Conservation (phyloP, 192 early-diverging fungal genomes). For the Dissophora globulifera region DNA sequence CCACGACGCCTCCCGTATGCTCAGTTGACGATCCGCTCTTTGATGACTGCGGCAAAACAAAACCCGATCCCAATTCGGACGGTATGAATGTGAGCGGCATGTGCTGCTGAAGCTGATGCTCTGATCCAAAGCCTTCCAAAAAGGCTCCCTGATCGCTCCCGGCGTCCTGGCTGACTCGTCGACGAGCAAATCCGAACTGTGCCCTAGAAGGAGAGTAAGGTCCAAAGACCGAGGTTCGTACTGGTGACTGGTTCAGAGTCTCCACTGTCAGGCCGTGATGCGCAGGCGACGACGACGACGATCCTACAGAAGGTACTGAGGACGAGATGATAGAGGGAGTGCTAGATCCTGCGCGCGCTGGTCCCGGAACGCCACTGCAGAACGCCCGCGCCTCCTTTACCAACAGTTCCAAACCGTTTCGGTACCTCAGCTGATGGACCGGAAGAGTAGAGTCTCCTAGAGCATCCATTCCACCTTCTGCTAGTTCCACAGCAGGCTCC, state of each 20-base stretch:
- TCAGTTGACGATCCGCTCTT: background rate
- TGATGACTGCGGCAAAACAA: background rate
- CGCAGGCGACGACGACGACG: background rate
- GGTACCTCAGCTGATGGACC: background rate
- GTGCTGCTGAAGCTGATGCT: too few relatives aligned
- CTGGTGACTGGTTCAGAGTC: background rate
- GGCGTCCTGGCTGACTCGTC: slow-evolving; percentile 3
- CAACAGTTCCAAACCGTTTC: slow-evolving; percentile 15
- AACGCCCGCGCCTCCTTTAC: slow-evolving; percentile 45
- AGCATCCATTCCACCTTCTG: too few relatives aligned
- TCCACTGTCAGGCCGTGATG: background rate
- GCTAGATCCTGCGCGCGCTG: slow-evolving; percentile 3
- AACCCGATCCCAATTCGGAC: too few relatives aligned
- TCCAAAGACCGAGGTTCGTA: background rate
- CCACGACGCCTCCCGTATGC: slow-evolving; percentile 16
- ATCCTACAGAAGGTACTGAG: background rate
- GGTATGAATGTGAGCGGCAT: too few relatives aligned
- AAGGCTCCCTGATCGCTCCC: background rate
- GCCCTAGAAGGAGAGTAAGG: slow-evolving; percentile 13
- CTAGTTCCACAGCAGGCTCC: too few relatives aligned
- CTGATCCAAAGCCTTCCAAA: too few relatives aligned
- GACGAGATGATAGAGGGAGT: background rate
- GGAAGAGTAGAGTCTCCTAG: background rate
- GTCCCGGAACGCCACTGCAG: slow-evolving; percentile 18
- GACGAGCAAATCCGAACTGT: background rate